Base-by-base conservation (phyloP, 208 protist species). In the Trypanosoma lewisi region DNA sequence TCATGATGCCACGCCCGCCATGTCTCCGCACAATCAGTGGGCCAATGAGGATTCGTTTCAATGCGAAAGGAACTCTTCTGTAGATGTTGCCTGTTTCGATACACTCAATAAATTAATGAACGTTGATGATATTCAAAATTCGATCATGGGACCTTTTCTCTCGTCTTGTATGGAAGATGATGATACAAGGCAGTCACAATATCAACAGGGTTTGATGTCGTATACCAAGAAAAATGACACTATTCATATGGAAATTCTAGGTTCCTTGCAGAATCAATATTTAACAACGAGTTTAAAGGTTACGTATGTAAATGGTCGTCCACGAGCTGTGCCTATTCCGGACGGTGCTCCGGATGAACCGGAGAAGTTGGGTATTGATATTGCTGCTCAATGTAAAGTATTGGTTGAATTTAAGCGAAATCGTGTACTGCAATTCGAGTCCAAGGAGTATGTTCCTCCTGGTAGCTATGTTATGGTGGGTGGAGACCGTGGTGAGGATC, bases 221-320 rank as follows among this genome's bases (percentile, higher is more conserved):
- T 39, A 64, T 9, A 56, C 8, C 6, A 28, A 39, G 16, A 76
- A 60, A 70, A 61, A 61, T 36, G 83, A 91, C 47, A 67, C 98
- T 42, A 95, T 98, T 30, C 95, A 97, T 58, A 91, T 98, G 45
- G 98, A 87, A 39, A 95, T 98, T 61, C 86, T 97, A 14, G 85
- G 77, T 9, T 87, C 89, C 37, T 96, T 99, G 31, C 91, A 97
- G 34, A 98, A 96, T 27, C 89, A 89, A 63, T 78, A 93, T 61
- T 42, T 89, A 23, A 95, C 80, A 17, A 84, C 75, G 12, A 82
- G 67, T 33, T 58, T 90, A 27, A 67, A 65, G 0, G 79, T 83
- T 1, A 51, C 41, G 16, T 89, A 89, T 65, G 70, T 82, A 27
- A 71, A 81, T n/a, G 85, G 89, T 12, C 77, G 89, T 6, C 80